Evolutionary conservation across 306 rosid genomes (phyloP).

Genomic region (Sicyos baderoa): DNA sequence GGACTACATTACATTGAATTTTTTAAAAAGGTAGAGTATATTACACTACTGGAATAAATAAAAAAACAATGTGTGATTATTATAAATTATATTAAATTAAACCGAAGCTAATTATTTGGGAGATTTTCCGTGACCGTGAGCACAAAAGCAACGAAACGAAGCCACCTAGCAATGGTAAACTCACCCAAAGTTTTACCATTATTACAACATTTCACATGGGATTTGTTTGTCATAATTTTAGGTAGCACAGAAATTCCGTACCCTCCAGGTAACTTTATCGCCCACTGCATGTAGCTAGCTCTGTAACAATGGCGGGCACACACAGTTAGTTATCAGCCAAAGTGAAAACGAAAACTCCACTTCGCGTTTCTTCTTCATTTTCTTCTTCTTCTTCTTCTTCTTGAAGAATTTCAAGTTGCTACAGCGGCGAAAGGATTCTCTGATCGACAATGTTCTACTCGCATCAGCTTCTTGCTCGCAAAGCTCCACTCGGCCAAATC

Average conservation of each 20-base stretch:
- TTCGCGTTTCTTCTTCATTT: background rate
- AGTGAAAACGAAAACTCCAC: constrained; percentile 1
- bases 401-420: no score
- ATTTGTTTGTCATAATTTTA: background rate
- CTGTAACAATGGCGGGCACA: constrained; percentile 11
- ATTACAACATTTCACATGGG: background rate
- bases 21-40: no score
- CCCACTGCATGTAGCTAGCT: background rate
- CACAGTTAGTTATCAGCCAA: constrained; percentile 12
- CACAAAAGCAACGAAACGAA: background rate
- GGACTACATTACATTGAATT: no score
- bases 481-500: constrained; percentile 78
- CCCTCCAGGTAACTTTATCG: background rate
- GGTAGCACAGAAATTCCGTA: background rate
- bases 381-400: constrained; percentile 10
- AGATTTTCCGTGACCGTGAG: background rate
- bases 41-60: no score
- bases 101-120: background rate
- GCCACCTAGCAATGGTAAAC: background rate
- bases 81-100: background rate
- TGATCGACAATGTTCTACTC: constrained; percentile 59
- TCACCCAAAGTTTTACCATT: background rate
- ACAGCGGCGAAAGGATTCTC: background rate
- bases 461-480: constrained; percentile 77
- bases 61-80: background rate